Base-by-base conservation (phyloP, 345 rosid species). In the Rhodamnia rubescens region DNA sequence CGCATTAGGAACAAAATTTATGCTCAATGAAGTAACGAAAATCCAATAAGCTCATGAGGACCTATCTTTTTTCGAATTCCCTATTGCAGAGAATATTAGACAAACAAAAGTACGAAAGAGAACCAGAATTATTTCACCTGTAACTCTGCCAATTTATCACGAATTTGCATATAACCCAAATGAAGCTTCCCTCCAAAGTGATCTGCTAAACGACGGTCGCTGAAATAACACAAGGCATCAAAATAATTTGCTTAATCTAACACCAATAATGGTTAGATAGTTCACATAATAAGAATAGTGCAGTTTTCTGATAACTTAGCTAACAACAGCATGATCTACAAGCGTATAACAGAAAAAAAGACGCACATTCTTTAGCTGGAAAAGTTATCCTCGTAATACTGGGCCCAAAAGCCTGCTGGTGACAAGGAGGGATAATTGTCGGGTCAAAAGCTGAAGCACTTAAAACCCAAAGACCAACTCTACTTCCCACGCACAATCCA, bases 401-500 rank as follows among this genome's bases (percentile, higher is more conserved):
- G 98, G 98, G 98, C 99, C 97, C 98, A 94, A 96, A 92, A 98
- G 99, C 99, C 99, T 96, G 99, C 98, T 98, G 98, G 96, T 96
- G 92, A 92, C 93, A 95, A 95, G 98, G 98, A 94, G 98, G 98
- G 91, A 92, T 95, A 93, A 93, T 91, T 93, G 90, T 88, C 89
- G 89, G 93, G 94, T 95, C 98, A 96, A 98, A 96, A 93, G 92
- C 92, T 92, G 95, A 96, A 91, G 92, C 92, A 95, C 93, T 92
- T 93, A 89, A 96, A 96, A 93, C 94, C 95, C 92, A 92, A 88
- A 85, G 54, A 86, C 94, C 91, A 87, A 89, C 88, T 86, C 89
- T 91, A 90, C 80, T 87, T 91, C 89, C 94, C 93, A 82, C 82
- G 75, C 53, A 83, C 83, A 91, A 85, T 55, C 87, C 74, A 83